Evolutionary conservation across 768 basidiomycete species (phyloP), one percentile per base, ranked within the genome.

Genomic region (Naganishia onofrii): DNA sequence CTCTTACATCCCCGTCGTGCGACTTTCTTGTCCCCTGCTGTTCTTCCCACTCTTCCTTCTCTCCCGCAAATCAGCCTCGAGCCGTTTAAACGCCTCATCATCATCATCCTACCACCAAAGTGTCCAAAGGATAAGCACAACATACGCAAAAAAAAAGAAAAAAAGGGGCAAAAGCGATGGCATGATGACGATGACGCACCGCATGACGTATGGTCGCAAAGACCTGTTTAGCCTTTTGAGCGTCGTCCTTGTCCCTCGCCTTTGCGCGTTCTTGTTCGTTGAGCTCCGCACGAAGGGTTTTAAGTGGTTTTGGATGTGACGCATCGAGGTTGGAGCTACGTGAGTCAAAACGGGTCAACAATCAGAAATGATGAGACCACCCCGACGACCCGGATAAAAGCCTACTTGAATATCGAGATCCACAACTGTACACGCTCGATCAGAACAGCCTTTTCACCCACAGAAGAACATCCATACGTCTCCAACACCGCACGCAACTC

Each of bases 391-490:
- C 23, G 36, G 38, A 36, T 3, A 46, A 21, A 13, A 2, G 55
- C 71, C n/a, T 31, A 72, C 71, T 80, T 80, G 72, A 71, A 78
- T 7, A 80, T 69, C 23, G 78, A 72, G n/a, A 80, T 80, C 78
- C 78, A 80, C 65, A 79, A 71, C 70, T 77, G 77, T 0, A 79
- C 55, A 29, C 79, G 69, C 9, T 72, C 44, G 19, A 68, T 54
- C 9, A 80, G 72, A 2, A 70, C 53, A 0, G 63, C 31, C 66
- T 76, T 78, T 67, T 80, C 79, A 15, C 79, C 79, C 17, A 60
- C 56, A 0, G 77, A 76, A 2, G 75, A 64, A 3, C 79, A 69
- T 6, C 71, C 69, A 56, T 79, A 72, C n/a, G 74, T 72, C 71
- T 78, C 67, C 21, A 60, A 66, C 31, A 76, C 69, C 3, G 54